Evolutionary conservation across 148 eudicot genomes (phyloP).

Genomic region (Vaccinium corymbosum): DNA sequence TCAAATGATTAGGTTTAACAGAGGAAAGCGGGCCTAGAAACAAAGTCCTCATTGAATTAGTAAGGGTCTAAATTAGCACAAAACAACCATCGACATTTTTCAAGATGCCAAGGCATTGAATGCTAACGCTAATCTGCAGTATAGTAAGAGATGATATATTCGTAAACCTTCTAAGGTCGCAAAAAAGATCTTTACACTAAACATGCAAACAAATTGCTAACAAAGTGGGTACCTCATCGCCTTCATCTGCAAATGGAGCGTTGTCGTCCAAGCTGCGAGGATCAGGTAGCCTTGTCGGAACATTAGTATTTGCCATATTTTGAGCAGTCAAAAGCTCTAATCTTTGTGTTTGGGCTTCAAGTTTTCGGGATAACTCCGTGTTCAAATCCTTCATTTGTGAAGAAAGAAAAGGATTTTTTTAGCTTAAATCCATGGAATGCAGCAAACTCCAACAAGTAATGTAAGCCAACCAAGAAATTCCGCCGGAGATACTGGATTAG

Average conservation of each 20-base stretch:
- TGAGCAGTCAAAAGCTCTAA: constrained; percentile 88
- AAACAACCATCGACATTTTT: neutral
- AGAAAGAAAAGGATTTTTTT: neutral
- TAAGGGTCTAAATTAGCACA: too few species aligned
- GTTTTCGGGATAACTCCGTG: constrained; percentile 77
- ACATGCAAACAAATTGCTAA: neutral
- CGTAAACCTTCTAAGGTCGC: neutral
- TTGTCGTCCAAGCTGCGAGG: constrained; percentile 44
- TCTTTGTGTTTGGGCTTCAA: constrained; percentile 94
- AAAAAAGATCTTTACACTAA: neutral
- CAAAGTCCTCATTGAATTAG: neutral
- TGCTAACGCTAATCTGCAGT: neutral
- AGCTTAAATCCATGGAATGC: neutral
- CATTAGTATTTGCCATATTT: constrained; percentile 62
- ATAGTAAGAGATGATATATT: neutral
- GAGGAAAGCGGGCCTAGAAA: neutral
- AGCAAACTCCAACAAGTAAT: neutral
- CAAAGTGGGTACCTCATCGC: constrained; percentile 69
- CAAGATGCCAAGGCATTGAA: neutral
- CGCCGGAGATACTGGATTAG: neutral
- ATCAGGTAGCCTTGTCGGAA: constrained; percentile 41
- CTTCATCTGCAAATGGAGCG: constrained; percentile 90
- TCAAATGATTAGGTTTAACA: neutral
- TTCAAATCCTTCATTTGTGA: constrained; percentile 60
- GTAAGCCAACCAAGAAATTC: neutral